Conservation (phyloP, 192 early-diverging fungal species). For the Backusella morwellensis region DNA sequence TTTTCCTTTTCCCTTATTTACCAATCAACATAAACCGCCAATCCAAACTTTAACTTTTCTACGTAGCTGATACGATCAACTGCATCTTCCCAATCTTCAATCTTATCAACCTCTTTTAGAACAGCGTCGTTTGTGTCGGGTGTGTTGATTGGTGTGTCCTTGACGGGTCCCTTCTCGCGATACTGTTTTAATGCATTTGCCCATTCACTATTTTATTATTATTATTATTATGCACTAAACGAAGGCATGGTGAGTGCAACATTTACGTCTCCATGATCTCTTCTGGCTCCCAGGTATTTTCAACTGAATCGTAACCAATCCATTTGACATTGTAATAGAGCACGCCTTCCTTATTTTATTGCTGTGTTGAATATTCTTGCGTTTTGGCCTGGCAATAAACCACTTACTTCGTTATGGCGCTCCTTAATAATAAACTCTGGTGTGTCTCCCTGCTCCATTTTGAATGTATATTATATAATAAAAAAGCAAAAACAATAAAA, state of each 20-base stretch:
- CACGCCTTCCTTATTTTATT: neutral
- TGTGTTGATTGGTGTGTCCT: neutral
- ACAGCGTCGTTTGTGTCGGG: neutral
- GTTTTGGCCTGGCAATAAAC: neutral
- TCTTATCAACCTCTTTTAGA: neutral
- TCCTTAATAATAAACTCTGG: neutral
- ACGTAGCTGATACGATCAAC: neutral
- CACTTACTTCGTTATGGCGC: neutral
- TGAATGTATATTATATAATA: neutral
- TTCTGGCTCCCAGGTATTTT: neutral
- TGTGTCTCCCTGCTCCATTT: neutral
- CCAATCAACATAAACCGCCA: neutral
- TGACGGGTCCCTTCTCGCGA: neutral
- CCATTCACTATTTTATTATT: neutral
- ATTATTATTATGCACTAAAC: neutral
- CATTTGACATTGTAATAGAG: neutral
- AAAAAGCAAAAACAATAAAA: neutral
- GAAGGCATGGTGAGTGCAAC: no score
- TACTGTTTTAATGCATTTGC: neutral
- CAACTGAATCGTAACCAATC: neutral
- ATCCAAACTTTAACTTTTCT: neutral
- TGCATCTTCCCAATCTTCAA: neutral
- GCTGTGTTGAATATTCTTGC: neutral
- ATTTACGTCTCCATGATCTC: neutral
- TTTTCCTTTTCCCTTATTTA: neutral